Evolutionary conservation across 306 rosid genomes (phyloP).

Genomic region (Myrica gale): DNA sequence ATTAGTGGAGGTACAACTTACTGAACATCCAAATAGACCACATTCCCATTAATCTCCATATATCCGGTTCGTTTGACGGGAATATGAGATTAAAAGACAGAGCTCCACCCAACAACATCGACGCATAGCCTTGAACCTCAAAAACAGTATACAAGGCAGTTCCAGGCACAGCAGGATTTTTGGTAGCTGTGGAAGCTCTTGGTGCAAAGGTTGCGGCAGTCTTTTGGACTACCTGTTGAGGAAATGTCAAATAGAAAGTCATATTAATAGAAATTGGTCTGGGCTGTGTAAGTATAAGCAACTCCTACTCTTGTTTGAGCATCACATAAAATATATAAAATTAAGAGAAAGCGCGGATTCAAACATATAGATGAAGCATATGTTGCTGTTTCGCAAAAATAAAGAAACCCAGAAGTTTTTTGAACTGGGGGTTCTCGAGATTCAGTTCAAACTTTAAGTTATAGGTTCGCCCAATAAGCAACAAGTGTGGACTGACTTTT

Average conservation of each 20-base stretch:
- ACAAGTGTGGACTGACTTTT: slow-evolving; percentile 45
- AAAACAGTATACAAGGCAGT: slow-evolving; percentile 71
- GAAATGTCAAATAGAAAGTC: slow-evolving; percentile 16
- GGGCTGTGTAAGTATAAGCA: background rate
- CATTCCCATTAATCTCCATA: slow-evolving; percentile 92
- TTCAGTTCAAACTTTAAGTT: background rate
- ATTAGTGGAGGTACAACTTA: background rate
- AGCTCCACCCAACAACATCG: slow-evolving; percentile 86
- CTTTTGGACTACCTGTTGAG: slow-evolving; percentile 80
- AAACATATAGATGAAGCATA: background rate
- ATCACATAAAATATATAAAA: background rate
- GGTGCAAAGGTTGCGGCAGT: slow-evolving; percentile 99
- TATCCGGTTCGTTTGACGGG: slow-evolving; percentile 89
- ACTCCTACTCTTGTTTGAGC: background rate
- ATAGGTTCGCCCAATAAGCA: background rate
- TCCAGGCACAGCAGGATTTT: slow-evolving; percentile 94
- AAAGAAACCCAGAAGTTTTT: too few relatives aligned
- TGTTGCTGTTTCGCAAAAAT: too few relatives aligned
- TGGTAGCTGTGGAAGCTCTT: slow-evolving; percentile 84
- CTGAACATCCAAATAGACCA: background rate
- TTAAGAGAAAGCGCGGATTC: background rate
- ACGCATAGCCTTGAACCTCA: slow-evolving; percentile 91
- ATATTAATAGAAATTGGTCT: background rate
- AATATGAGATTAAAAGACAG: slow-evolving; percentile 84
- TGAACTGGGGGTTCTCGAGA: slow-evolving; percentile 1